Base-by-base conservation (phyloP, 495 filamentous ascomycete species). In the Astrothelium macrocarpum region DNA sequence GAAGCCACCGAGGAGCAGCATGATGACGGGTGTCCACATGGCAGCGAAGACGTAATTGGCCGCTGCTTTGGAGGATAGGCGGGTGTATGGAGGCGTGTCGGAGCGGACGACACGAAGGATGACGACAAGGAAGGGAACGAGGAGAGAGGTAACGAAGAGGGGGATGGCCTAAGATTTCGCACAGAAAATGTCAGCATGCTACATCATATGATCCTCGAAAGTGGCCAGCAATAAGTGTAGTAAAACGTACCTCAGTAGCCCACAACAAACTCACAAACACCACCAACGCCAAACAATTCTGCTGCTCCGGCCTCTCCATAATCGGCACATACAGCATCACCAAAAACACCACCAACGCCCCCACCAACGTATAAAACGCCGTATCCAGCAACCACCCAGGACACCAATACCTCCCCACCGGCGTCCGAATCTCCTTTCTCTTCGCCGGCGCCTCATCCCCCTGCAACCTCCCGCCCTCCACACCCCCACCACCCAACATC, bases 21-120 rank as follows among this genome's bases (percentile, higher is more conserved):
- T 97, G 66, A 99, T 99, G 34, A 97, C 94, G 0, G 95, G 91
- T 11, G 92, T 97, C 94, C 94, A 99, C 94, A 99, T 99, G 23
- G 94, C 86, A 32, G 90, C 78, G 68, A 97, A 97, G 39, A 96
- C 85, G 70, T 87, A 90, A 60, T 80, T 80, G 0, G 91, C 87
- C 4, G 94, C 91, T 29, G 82, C 80, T 67, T 89, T 89, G 1
- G 90, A 81, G 26, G 80, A 80, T 18, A 97, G 78, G 32, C 93
- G 85, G 32, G 75, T 67, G 68, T 91, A 78, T 0, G 87, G 87
- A 70, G 83, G 84, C 5, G 83, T 80, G 32, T 91, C 88, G 23
- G 84, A 82, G 59, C 91, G 85, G 66, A 96, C 90, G 58, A 99
- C 90, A 36, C 81, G 81, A 29, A 99, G 81, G 14, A 95, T 74